A percentile compares a stretch with the other conserved stretches of the same genome.
phyloP scores from a whole-genome alignment of 352 stramenopile species.

The Pilasporangium apinafurcum region DNA sequence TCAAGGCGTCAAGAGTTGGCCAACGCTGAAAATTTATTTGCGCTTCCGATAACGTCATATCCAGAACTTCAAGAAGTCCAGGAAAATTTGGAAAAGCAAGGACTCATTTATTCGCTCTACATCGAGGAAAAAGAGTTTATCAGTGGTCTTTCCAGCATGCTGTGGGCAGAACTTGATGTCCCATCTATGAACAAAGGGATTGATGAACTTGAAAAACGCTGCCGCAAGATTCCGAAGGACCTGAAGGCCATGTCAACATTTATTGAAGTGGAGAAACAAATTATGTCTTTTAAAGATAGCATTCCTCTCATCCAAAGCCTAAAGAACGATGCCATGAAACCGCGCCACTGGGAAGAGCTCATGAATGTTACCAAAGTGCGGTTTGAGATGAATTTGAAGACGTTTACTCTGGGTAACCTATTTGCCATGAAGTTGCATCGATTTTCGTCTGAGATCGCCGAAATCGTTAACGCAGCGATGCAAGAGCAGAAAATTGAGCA shows the following conservation, averaged over 20 bases:
- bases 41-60: slow-evolving; percentile 87
- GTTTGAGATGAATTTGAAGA: slow-evolving; percentile 92
- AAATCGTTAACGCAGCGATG: slow-evolving; percentile 91
- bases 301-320: slow-evolving; percentile 92
- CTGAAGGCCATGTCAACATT: slow-evolving; percentile 89
- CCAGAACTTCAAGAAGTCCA: slow-evolving; percentile 86
- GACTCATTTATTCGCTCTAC: slow-evolving; percentile 89
- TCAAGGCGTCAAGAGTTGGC: slow-evolving; percentile 79
- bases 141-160: slow-evolving; percentile 76
- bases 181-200: slow-evolving; percentile 88
- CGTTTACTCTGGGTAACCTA: slow-evolving; percentile 88
- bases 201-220: slow-evolving; percentile 91
- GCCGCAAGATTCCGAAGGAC: slow-evolving; percentile 88
- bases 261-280: slow-evolving; percentile 87
- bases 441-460: slow-evolving; percentile 86
- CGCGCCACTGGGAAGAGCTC: slow-evolving; percentile 87
- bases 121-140: slow-evolving; percentile 93
- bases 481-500: slow-evolving; percentile 94
- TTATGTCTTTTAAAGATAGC: slow-evolving; percentile 91
- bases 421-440: slow-evolving; percentile 92
- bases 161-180: slow-evolving; percentile 93
- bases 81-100: slow-evolving; percentile 85
- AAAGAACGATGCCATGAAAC: slow-evolving; percentile 93
- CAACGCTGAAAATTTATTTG: slow-evolving; percentile 94
- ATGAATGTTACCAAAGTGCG: slow-evolving; percentile 86